Conservation (phyloP, 129 eudicot genomes). For the Saussurea involucrata region DNA sequence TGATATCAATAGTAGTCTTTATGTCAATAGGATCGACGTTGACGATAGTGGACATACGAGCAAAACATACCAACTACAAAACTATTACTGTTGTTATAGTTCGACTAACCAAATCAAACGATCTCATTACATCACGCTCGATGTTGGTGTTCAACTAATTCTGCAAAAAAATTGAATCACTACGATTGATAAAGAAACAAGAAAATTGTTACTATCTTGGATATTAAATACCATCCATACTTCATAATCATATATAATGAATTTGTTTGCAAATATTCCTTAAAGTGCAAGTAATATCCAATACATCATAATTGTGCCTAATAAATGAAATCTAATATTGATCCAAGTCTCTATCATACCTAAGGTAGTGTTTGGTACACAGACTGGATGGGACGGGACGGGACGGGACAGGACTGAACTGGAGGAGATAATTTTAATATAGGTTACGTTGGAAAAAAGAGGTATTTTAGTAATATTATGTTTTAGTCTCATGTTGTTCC, state of each 20-base stretch:
- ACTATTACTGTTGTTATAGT: background rate
- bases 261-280: background rate
- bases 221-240: background rate
- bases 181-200: background rate
- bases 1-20: too few relatives aligned
- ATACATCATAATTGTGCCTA: background rate
- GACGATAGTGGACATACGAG: background rate
- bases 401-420: too few relatives aligned
- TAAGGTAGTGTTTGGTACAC: too few relatives aligned
- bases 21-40: background rate
- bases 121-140: background rate
- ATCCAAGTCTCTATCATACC: background rate
- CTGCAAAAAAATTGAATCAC: background rate
- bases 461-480: too few relatives aligned
- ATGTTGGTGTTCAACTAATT: background rate
- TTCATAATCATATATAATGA: background rate
- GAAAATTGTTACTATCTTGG: background rate
- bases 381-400: too few relatives aligned
- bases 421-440: too few relatives aligned
- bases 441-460: too few relatives aligned
- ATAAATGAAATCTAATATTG: background rate
- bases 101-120: background rate
- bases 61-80: background rate
- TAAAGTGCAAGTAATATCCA: background rate
- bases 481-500: too few relatives aligned